Base-by-base conservation (phyloP, 805 yeast genomes). In the Hemisphaericaspora nanyangensis region DNA sequence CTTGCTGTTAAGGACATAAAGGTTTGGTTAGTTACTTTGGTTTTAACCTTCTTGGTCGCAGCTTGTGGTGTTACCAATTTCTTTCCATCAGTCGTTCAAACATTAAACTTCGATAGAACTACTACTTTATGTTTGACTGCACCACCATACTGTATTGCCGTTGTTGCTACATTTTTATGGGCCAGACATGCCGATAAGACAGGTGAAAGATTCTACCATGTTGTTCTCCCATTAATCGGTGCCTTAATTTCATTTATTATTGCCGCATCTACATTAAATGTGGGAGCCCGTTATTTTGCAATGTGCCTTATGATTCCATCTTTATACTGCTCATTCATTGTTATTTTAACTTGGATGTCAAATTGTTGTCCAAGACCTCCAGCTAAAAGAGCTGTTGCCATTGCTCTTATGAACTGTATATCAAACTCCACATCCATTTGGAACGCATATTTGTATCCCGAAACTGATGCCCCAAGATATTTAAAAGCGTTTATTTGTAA, bases 51-150 rank as follows among this genome's bases (percentile, higher is more conserved):
- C 55, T 56, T 72, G 22, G 82, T 74, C 35, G 79, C 78, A 18
- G 80, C 82, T 29, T 73, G 78, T 46, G 81, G 82, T 54, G 80
- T 77, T 34, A 74, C 80, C 15, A 72, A 77, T 51, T 77, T 76
- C 53, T 79, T 77, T 64, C 84, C 84, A 19, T 68, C 82, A 1
- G 77, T 80, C 19, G 82, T 80, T 13, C 52, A 65, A 41, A 76
- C 83, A 11, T 63, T 80, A 44, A 70, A 76, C 31, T 80, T 75
- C 47, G 55, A 58, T 50, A 61, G 68, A 34, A 64, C 76, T 28
- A 63, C 72, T 33, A 76, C 83, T 3, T 65, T 77, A 35, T 72
- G 76, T 45, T 62, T 79, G 40, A 76, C 83, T 7, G 81, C 76
- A 17, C 83, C 82, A 17, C 82, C 82, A 8, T 79, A 76, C 52